Percentiles rank a stretch among this genome's conserved stretches.
Evolutionary conservation across 371 early-diverging fungal species (phyloP).

Genomic region (Umbelopsis sp.): DNA sequence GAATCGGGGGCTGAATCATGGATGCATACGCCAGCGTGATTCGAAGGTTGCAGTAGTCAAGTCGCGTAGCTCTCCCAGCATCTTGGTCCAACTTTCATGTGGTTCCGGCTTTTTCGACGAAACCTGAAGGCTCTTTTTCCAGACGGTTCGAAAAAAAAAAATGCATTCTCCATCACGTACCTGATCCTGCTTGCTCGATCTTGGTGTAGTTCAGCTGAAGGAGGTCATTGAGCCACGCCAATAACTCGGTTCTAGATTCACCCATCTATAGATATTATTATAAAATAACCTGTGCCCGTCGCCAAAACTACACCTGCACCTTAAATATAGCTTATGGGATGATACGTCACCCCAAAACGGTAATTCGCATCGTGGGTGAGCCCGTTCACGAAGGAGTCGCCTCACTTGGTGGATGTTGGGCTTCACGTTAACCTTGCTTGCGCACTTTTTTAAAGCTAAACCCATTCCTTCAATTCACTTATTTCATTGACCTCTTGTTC

Average conservation of each 20-base stretch:
- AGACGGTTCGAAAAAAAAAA: too few species aligned
- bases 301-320: too few species aligned
- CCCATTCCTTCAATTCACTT: too few species aligned
- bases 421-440: too few species aligned
- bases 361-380: constrained; percentile 2
- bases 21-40: not conserved
- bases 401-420: too few species aligned
- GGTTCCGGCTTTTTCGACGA: too few species aligned
- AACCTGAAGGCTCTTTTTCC: too few species aligned
- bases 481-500: too few species aligned
- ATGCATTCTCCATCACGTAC: constrained; percentile 40
- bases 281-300: not conserved
- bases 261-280: constrained; percentile 54
- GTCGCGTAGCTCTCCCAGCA: not conserved
- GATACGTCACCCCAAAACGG: constrained; percentile 16
- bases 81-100: constrained; percentile 9
- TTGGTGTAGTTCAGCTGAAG: constrained; percentile 87
- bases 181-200: constrained; percentile 92
- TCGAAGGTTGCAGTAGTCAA: not conserved
- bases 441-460: too few species aligned
- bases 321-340: not conserved
- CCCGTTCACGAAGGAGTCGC: not conserved
- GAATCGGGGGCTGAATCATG: not conserved
- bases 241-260: constrained; percentile 84
- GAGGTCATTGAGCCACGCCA: constrained; percentile 93